A percentile compares a stretch with the other conserved stretches of the same genome.
phyloP scores from a whole-genome alignment of 768 basidiomycete genomes.

The Coprinopsis sp. region DNA sequence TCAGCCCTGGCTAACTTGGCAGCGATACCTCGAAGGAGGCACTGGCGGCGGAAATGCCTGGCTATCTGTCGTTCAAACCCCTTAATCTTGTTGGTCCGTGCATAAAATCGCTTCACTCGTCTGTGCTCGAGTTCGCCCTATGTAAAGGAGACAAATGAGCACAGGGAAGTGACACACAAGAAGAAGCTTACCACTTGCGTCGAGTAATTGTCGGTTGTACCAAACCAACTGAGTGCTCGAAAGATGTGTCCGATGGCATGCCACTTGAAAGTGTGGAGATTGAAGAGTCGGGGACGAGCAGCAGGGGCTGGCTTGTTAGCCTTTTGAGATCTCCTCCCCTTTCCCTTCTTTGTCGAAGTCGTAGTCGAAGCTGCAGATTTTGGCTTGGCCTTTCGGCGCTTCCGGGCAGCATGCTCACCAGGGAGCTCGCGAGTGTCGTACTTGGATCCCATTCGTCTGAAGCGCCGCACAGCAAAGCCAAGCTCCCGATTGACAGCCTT shows the following conservation, averaged over 20 bases:
- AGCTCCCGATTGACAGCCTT: slow-evolving; percentile 24
- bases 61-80: slow-evolving; percentile 22
- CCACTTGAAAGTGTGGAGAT: slow-evolving; percentile 16
- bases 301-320: neutral
- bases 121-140: slow-evolving; percentile 37
- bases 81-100: slow-evolving; percentile 27
- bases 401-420: neutral
- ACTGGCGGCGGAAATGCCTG: slow-evolving; percentile 11
- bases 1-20: neutral
- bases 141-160: neutral
- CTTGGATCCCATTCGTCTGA: slow-evolving; percentile 15
- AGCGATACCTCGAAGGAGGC: slow-evolving; percentile 1
- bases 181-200: slow-evolving; percentile 25
- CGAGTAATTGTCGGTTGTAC: slow-evolving; percentile 9
- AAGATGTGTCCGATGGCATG: slow-evolving; percentile 11
- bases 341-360: slow-evolving; percentile 22
- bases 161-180: slow-evolving; percentile 7
- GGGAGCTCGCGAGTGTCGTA: slow-evolving; percentile 18
- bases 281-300: slow-evolving; percentile 7
- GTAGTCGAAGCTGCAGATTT: neutral
- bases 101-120: slow-evolving; percentile 23
- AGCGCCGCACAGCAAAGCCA: slow-evolving; percentile 20
- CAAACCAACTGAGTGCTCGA: slow-evolving; percentile 2
- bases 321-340: neutral
- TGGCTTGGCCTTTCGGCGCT: neutral